Evolutionary conservation across 345 rosid genomes (phyloP).

Genomic region (Eutrema japonicum): DNA sequence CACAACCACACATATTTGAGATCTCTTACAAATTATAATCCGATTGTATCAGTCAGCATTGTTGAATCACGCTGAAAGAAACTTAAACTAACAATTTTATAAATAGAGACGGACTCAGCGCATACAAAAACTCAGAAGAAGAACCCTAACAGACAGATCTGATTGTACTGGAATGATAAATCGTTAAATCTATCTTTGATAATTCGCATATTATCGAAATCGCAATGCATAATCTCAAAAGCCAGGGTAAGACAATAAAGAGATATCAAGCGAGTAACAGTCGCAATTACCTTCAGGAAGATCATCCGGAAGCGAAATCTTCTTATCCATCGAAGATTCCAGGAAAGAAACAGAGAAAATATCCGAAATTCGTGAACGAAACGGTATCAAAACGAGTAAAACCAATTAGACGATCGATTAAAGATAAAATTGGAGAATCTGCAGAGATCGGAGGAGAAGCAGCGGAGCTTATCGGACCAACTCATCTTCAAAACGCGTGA

Average conservation of each 20-base stretch:
- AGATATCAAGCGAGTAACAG: background rate
- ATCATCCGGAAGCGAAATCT: slow-evolving; percentile 32
- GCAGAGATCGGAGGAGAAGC: slow-evolving; percentile 59
- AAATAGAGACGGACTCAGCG: background rate
- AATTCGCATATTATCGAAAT: background rate
- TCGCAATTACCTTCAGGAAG: slow-evolving; percentile 41
- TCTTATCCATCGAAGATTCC: slow-evolving; percentile 49
- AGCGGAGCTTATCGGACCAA: slow-evolving; percentile 54
- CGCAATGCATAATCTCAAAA: slow-evolving; percentile 9
- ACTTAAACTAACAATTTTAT: no score
- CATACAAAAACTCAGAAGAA: background rate
- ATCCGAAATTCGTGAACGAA: background rate
- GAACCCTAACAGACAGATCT: slow-evolving; percentile 1
- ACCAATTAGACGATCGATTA: slow-evolving; percentile 50
- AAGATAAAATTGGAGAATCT: slow-evolving; percentile 64
- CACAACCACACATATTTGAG: background rate
- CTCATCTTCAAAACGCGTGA: slow-evolving; percentile 46
- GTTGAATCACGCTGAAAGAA: background rate
- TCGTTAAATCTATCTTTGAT: background rate
- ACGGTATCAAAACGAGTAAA: slow-evolving; percentile 39
- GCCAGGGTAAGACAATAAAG: background rate
- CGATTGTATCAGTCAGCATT: slow-evolving; percentile 9
- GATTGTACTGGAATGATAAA: background rate
- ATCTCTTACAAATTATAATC: background rate
- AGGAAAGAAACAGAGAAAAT: slow-evolving; percentile 14